A percentile compares a stretch with the other conserved stretches of the same genome.
phyloP scores from a whole-genome alignment of 345 rosid species.

The Ailanthus altissimus region DNA sequence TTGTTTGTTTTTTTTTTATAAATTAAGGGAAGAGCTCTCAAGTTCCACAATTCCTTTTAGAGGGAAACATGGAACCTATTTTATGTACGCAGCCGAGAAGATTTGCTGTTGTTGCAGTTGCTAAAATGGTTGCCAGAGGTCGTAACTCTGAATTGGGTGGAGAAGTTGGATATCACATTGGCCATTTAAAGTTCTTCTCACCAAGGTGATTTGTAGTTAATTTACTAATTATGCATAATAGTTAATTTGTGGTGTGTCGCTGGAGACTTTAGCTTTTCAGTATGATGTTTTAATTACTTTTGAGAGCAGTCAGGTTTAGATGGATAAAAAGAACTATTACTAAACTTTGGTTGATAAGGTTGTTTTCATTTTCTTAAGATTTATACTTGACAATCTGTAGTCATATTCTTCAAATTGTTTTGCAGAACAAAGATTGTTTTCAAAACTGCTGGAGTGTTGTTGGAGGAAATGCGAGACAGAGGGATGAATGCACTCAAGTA shows the following conservation, averaged over 20 bases:
- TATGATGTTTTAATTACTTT: background rate
- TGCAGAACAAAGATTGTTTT: constrained; percentile 80
- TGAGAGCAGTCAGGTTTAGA: background rate
- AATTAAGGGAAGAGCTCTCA: constrained; percentile 94
- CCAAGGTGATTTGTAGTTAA: constrained; percentile 41
- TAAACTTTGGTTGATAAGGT: background rate
- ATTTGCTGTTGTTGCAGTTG: constrained; percentile 95
- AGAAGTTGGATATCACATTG: constrained; percentile 94
- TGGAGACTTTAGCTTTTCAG: background rate
- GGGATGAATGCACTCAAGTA: constrained; percentile 80
- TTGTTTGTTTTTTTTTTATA: constrained; percentile 11
- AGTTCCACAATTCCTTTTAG: constrained; percentile 88
- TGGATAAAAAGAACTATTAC: background rate
- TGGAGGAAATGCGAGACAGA: constrained; percentile 90
- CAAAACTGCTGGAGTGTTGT: constrained; percentile 94
- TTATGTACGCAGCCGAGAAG: constrained; percentile 93
- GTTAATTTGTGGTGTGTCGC: background rate
- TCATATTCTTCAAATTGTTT: constrained; percentile 19
- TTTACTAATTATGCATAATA: background rate
- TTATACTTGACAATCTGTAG: background rate
- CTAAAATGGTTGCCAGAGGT: constrained; percentile 87
- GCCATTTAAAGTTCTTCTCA: constrained; percentile 73
- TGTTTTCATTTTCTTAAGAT: background rate
- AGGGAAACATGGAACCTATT: constrained; percentile 67
- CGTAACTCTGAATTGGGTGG: constrained; percentile 80